These are phyloP conservation scores for Alternaria sp. DNA, from an alignment of 2,329 filamentous ascomycete species.

Conservation along the genomic window DNA sequence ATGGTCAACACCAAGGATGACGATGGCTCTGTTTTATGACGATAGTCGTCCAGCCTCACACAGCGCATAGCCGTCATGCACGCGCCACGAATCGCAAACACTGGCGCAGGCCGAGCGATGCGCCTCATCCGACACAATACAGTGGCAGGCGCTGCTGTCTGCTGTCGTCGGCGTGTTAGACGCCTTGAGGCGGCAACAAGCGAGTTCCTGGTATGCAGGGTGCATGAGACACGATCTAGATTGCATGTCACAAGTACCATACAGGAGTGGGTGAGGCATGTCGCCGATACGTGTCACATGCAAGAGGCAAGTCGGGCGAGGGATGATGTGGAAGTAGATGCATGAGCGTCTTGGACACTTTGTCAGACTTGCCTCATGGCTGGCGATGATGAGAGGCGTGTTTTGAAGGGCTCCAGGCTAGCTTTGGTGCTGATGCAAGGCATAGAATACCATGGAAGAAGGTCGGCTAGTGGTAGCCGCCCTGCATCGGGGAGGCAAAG, in stretches of 20 bases:
- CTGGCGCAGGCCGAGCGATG: constrained; percentile 6
- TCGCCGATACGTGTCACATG: constrained; percentile 35
- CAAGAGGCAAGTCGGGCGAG: constrained; percentile 32
- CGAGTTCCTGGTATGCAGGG: constrained; percentile 8
- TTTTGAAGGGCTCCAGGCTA: not conserved
- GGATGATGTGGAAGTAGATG: constrained; percentile 7
- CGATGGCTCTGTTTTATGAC: constrained; percentile 2
- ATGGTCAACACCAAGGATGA: constrained; percentile 7
- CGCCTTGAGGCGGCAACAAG: constrained; percentile 20
- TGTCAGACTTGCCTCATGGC: not conserved
- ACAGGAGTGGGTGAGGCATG: constrained; percentile 11
- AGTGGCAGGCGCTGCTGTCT: constrained; percentile 9
- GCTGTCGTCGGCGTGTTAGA: constrained; percentile 31
- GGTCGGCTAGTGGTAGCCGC: constrained; percentile 21
- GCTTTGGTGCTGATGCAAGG: constrained; percentile 3
- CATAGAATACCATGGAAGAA: constrained; percentile 17
- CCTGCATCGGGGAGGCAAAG: constrained; percentile 19
- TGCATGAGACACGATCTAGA: constrained; percentile 25
- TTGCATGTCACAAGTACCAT: constrained; percentile 23
- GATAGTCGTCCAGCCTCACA: constrained; percentile 11
- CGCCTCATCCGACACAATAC: constrained; percentile 18
- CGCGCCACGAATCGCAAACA: constrained; percentile 13
- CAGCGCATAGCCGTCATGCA: constrained; percentile 4
- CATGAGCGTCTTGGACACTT: not conserved
- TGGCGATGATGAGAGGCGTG: not conserved